These are phyloP conservation scores for Cryptococcus jaspeensis DNA, from an alignment of 1,284 basidiomycete species.

Conservation along the genomic window DNA sequence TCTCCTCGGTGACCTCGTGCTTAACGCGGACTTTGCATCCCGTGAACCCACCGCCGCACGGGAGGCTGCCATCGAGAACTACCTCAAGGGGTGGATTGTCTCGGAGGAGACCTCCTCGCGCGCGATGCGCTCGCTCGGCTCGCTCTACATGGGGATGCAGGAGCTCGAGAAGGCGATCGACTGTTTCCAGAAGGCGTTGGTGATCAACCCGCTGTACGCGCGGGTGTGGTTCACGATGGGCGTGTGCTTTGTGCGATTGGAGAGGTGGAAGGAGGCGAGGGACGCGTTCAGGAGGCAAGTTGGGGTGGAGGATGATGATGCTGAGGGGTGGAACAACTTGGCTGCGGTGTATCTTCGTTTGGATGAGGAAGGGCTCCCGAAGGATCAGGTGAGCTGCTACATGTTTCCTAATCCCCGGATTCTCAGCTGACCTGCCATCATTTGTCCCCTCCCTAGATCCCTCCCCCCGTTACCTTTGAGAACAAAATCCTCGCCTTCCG, in stretches of 20 bases:
- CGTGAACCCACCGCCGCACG: constrained; percentile 29
- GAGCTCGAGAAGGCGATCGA: constrained; percentile 66
- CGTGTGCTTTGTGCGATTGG: constrained; percentile 75
- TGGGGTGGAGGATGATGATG: constrained; percentile 89
- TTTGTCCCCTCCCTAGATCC: constrained; percentile 7
- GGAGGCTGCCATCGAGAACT: constrained; percentile 65
- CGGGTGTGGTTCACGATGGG: constrained; percentile 95
- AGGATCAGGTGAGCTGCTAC: constrained; percentile 33
- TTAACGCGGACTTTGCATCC: constrained; percentile 46
- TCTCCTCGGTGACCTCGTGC: constrained; percentile 87
- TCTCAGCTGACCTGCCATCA: not conserved
- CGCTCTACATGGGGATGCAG: constrained; percentile 69
- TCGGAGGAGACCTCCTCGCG: constrained; percentile 77
- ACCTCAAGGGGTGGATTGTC: constrained; percentile 78
- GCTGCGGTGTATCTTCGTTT: constrained; percentile 90
- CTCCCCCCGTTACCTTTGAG: constrained; percentile 47
- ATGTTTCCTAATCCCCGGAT: not conserved
- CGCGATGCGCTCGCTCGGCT: constrained; percentile 87
- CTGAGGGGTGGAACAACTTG: constrained; percentile 97
- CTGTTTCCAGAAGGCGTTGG: constrained; percentile 70
- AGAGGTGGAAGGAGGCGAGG: constrained; percentile 79
- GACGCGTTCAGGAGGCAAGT: constrained; percentile 85
- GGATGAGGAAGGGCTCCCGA: constrained; percentile 53
- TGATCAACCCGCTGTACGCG: constrained; percentile 83
- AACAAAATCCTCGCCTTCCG: constrained; percentile 87